These are phyloP conservation scores for Globisporangium carolinianum DNA, from an alignment of 352 stramenopile species.

Conservation along the genomic window DNA sequence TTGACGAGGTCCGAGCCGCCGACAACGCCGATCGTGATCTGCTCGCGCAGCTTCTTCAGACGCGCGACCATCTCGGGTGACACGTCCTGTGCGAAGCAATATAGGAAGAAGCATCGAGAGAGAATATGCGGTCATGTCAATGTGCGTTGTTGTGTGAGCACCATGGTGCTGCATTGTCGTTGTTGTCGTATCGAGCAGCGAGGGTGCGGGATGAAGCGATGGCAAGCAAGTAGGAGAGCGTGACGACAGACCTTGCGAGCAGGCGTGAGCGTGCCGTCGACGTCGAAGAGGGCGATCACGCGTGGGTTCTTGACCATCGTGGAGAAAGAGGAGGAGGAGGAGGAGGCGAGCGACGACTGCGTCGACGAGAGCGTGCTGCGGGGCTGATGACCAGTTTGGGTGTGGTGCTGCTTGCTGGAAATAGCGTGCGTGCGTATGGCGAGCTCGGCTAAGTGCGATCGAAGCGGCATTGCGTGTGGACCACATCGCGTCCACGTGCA, in stretches of 20 bases:
- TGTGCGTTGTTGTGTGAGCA: no score
- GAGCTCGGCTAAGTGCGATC: no score
- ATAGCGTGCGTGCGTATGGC: no score
- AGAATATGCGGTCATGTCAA: no score
- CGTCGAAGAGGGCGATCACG: conserved; percentile 98
- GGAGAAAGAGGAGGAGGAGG: neutral
- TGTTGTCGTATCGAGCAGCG: neutral
- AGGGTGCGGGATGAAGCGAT: neutral
- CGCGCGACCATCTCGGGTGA: conserved; percentile 92
- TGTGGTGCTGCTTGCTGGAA: no score
- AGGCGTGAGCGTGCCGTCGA: conserved; percentile 97
- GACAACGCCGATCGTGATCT: conserved; percentile 97
- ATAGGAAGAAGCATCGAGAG: neutral
- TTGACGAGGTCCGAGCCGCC: conserved; percentile 98
- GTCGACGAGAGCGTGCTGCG: no score
- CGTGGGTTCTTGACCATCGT: conserved; percentile 70
- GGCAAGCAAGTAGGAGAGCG: neutral
- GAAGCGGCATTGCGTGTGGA: no score
- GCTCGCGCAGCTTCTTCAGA: conserved; percentile 89
- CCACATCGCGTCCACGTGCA: no score
- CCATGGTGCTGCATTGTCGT: no score
- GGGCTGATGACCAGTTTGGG: no score
- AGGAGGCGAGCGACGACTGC: neutral
- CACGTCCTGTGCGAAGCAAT: conserved; percentile 42
- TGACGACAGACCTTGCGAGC: conserved; percentile 73